Evolutionary conservation across 2,329 filamentous ascomycete species (phyloP).

Genomic region (Gliomastix tumulicola): DNA sequence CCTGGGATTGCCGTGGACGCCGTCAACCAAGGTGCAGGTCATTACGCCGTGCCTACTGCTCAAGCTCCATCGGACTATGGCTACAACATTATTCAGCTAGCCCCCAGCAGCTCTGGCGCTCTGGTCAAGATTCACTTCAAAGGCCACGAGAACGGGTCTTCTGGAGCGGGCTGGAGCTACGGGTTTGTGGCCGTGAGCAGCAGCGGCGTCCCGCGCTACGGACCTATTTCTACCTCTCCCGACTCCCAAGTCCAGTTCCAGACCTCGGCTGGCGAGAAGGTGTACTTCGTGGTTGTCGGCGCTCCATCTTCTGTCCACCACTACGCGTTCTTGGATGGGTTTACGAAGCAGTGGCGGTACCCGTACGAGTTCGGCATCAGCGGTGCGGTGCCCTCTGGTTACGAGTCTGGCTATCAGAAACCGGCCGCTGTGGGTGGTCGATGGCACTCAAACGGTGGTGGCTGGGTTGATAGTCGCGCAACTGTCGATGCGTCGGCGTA

Average conservation of each 20-base stretch:
- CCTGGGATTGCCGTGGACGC: background rate
- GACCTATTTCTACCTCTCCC: background rate
- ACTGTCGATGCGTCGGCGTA: conserved; percentile 1
- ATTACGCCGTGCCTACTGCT: conserved; percentile 1
- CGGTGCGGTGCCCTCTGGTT: conserved; percentile 1
- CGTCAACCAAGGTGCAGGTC: conserved; percentile 1
- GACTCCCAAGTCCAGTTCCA: conserved; percentile 1
- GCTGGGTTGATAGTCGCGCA: conserved; percentile 1
- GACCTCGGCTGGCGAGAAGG: conserved; percentile 1
- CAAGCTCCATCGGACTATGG: conserved; percentile 2
- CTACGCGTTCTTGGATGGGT: background rate
- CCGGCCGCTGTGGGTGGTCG: background rate
- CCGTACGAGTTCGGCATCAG: conserved; percentile 1
- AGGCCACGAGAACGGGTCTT: conserved; percentile 1
- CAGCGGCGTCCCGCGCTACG: conserved; percentile 1
- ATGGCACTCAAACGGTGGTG: conserved; percentile 2
- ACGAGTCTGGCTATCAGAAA: conserved; percentile 1
- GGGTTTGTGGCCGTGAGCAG: conserved; percentile 1
- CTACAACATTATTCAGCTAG: conserved; percentile 2
- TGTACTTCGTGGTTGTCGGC: conserved; percentile 1
- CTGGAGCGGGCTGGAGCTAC: background rate
- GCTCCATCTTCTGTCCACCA: background rate
- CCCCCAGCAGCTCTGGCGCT: background rate
- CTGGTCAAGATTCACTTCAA: conserved; percentile 3
- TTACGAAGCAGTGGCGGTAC: conserved; percentile 1